Base-by-base conservation (phyloP, 2,329 filamentous ascomycete species). In the Helotiales sp. region DNA sequence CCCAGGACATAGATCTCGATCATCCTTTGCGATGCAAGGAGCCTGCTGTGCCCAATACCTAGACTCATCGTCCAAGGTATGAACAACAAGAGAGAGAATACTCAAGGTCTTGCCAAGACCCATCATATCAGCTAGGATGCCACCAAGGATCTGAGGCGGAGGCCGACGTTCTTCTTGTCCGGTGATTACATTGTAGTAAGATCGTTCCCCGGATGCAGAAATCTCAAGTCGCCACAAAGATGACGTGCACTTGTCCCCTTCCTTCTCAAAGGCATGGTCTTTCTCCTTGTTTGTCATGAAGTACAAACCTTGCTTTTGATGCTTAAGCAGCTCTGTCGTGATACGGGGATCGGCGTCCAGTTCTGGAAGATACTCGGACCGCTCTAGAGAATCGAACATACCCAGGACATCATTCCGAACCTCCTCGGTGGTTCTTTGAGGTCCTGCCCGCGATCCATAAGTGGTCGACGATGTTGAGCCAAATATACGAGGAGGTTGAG, bases 281-380 rank as follows among this genome's bases (percentile, higher is more conserved):
- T 84, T 82, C 73, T 98, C 93, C 61, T 90, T 89, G 19, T 83
- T 82, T 9, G 80, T 85, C 88, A 98, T 91, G 70, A 96, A 98
- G 70, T 87, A 85, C 0, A 98, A 80, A 0, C 89, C 93, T 73
- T 97, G 92, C 72, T 91, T 95, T 72, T 98, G 93, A 74, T 98
- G 93, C 57, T 82, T 81, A 40, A 97, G 84, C 17, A 98, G 76
- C 27, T 84, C 79, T 0, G 87, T 92, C 55, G 81, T 80, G 53
- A 95, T 81, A 6, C 77, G 73, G 2, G 75, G 63, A 53, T 84
- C 79, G 0, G 90, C 82, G 3, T 93, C 86, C 76, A 88, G 85
- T 63, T 87, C 82, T 0, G 89, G 89, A 6, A 98, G 76, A 59
- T 91, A 85, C 55, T 96, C 89, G 9, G 82, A 86, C 66, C 87